These are phyloP conservation scores for Amniculicola lignicola DNA, from an alignment of 495 filamentous ascomycete genomes.

Conservation along the genomic window DNA sequence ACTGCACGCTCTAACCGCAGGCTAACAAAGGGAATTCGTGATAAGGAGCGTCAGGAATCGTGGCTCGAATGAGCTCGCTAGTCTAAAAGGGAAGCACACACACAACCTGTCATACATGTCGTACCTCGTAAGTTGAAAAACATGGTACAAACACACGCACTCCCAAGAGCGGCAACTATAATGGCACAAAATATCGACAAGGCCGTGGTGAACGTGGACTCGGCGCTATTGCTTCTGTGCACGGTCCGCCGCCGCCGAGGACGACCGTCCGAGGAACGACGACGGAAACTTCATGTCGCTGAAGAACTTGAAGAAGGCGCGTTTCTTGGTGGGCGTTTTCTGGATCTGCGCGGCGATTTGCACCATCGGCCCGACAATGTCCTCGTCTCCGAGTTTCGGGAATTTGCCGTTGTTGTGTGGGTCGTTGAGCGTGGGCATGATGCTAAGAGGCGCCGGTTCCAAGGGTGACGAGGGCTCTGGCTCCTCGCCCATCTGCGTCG, in stretches of 20 bases:
- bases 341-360: slow-evolving; percentile 48
- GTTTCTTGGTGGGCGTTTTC: slow-evolving; percentile 37
- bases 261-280: slow-evolving; percentile 27
- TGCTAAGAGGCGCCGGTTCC: slow-evolving; percentile 52
- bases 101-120: slow-evolving; percentile 28
- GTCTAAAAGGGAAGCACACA: too few species aligned
- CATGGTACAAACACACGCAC: slow-evolving; percentile 26
- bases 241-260: slow-evolving; percentile 15
- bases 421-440: slow-evolving; percentile 59
- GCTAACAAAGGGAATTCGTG: slow-evolving; percentile 33
- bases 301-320: slow-evolving; percentile 45
- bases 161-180: slow-evolving; percentile 8
- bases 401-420: slow-evolving; percentile 76
- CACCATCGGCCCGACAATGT: slow-evolving; percentile 91
- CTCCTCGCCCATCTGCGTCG: slow-evolving; percentile 38
- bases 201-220: not conserved
- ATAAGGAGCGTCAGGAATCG: slow-evolving; percentile 34
- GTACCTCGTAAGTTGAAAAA: slow-evolving; percentile 32
- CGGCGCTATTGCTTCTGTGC: not conserved
- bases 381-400: slow-evolving; percentile 78
- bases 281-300: slow-evolving; percentile 35
- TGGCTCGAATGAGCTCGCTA: slow-evolving; percentile 28
- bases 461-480: slow-evolving; percentile 42
- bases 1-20: not conserved
- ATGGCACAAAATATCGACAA: slow-evolving; percentile 25